These are phyloP conservation scores for Leccinum fallax DNA, from an alignment of 1,284 basidiomycete species.

Conservation along the genomic window DNA sequence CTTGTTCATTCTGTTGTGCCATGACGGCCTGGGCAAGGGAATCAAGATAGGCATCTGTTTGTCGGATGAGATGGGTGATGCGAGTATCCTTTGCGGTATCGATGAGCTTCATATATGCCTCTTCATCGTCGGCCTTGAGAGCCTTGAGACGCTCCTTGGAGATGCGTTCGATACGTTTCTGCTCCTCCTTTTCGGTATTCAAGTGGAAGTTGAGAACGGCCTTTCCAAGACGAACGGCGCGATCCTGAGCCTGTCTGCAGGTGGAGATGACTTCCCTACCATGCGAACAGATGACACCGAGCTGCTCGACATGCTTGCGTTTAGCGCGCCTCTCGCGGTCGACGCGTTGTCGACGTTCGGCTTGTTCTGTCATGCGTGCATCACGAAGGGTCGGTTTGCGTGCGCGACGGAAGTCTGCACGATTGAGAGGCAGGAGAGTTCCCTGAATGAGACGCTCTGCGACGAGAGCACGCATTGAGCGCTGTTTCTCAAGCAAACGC, in stretches of 20 bases:
- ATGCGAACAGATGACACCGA: constrained; percentile 86
- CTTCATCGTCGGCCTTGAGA: constrained; percentile 97
- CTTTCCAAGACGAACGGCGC: constrained; percentile 82
- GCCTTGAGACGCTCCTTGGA: constrained; percentile 99
- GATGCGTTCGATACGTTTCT: constrained; percentile 94
- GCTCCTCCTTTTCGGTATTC: constrained; percentile 97
- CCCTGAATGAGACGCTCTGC: constrained; percentile 89
- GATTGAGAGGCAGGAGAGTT: constrained; percentile 89
- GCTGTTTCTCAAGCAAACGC: constrained; percentile 90
- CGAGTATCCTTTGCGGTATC: constrained; percentile 99
- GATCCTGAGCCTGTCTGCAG: constrained; percentile 70
- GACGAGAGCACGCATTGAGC: constrained; percentile 82
- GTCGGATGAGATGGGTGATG: constrained; percentile 94
- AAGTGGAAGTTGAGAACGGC: constrained; percentile 87
- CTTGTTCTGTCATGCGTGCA: constrained; percentile 87
- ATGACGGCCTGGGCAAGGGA: constrained; percentile 94
- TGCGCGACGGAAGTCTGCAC: constrained; percentile 87
- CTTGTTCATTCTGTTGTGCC: constrained; percentile 89
- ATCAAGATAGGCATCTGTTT: constrained; percentile 96
- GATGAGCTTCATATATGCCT: constrained; percentile 98
- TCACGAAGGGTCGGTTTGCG: constrained; percentile 91
- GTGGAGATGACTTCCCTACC: constrained; percentile 74
- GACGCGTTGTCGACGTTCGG: constrained; percentile 89
- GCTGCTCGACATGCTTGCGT: constrained; percentile 95
- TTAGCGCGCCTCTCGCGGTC: constrained; percentile 95